phyloP scores from a whole-genome alignment of 192 early-diverging fungal species.

The Podila epicladia region DNA sequence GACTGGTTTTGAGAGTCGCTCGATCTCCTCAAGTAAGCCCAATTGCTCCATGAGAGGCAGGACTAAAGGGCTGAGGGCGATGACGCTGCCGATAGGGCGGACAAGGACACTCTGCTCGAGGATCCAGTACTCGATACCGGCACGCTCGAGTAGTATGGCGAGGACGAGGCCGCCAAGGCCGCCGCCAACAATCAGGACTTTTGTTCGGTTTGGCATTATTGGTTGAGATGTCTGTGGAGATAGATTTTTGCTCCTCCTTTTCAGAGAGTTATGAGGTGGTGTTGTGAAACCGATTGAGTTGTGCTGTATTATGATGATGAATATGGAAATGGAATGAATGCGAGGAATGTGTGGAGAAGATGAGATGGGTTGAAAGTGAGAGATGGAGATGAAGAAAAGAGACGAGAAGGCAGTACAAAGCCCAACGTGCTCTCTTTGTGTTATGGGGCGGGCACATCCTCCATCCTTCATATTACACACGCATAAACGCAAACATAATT shows the following conservation, averaged over 20 bases:
- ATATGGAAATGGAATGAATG: too few species aligned
- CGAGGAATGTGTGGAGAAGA: too few species aligned
- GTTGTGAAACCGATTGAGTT: too few species aligned
- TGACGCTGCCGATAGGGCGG: conserved; percentile 19
- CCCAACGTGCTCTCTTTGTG: too few species aligned
- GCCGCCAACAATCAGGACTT: conserved; percentile 17
- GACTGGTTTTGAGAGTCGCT: conserved; percentile 16
- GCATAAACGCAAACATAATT: too few species aligned
- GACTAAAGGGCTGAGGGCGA: conserved; percentile 18
- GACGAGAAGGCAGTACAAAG: too few species aligned
- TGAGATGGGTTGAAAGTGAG: too few species aligned
- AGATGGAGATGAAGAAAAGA: too few species aligned
- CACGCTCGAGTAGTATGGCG: conserved; percentile 16
- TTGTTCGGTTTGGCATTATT: not conserved
- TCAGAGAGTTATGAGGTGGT: too few species aligned
- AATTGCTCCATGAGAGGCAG: conserved; percentile 27
- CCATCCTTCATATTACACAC: too few species aligned
- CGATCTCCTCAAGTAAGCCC: conserved; percentile 17
- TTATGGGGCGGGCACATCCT: too few species aligned
- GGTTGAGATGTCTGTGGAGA: not conserved
- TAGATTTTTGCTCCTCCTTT: not conserved
- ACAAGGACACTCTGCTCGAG: conserved; percentile 27
- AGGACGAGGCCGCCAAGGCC: conserved; percentile 21
- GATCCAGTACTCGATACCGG: conserved; percentile 18
- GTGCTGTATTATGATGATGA: too few species aligned